A percentile compares a stretch with the other conserved stretches of the same genome.
phyloP scores from a whole-genome alignment of 164 flowering plant genomes.

The Macadamia integrifolia region DNA sequence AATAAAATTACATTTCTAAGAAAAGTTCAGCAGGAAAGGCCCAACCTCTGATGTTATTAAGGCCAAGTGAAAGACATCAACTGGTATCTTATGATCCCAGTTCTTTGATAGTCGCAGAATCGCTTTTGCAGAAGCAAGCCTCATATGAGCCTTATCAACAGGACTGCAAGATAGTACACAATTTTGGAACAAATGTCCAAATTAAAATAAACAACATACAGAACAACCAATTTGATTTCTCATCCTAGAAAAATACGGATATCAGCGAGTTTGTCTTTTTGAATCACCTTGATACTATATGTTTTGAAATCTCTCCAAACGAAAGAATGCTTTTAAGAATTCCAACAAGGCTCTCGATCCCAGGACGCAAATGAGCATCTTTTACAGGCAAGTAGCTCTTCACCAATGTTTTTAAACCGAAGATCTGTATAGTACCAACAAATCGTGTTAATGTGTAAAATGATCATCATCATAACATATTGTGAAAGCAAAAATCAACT shows the following conservation, averaged over 20 bases:
- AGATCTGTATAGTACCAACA: conserved; percentile 45
- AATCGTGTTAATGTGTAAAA: background rate
- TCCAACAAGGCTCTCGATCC: conserved; percentile 56
- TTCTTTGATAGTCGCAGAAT: conserved; percentile 70
- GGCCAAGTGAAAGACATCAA: conserved; percentile 72
- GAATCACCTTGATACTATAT: conserved; percentile 68
- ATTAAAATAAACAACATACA: conserved; percentile 2
- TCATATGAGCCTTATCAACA: conserved; percentile 83
- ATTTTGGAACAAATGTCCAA: background rate
- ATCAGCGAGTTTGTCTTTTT: background rate
- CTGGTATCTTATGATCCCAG: conserved; percentile 92
- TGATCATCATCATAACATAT: background rate
- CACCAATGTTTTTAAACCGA: conserved; percentile 76
- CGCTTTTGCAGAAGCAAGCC: conserved; percentile 88
- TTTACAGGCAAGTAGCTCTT: conserved; percentile 92
- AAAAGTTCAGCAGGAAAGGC: conserved; percentile 2
- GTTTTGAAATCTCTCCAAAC: conserved; percentile 72
- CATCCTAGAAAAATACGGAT: background rate
- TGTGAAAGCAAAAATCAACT: background rate
- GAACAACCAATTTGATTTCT: background rate
- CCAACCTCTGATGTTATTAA: conserved; percentile 70
- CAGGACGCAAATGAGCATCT: conserved; percentile 84
- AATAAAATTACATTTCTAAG: background rate
- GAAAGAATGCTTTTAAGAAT: conserved; percentile 59
- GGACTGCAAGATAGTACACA: conserved; percentile 45